Conservation (phyloP, 139 green algal genomes). For the Chlorella sp. region DNA sequence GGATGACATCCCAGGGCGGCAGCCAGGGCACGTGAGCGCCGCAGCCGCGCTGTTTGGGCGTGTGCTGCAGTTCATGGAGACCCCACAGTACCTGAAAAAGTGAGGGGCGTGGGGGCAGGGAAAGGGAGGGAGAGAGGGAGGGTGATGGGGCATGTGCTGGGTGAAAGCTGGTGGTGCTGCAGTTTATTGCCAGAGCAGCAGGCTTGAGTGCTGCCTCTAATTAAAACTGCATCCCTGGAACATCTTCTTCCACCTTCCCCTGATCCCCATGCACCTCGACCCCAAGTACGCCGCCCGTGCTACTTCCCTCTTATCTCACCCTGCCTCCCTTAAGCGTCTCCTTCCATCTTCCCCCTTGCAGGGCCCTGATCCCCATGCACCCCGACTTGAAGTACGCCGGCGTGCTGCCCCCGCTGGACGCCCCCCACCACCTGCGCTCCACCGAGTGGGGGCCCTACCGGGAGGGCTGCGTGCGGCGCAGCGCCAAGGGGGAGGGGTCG, state of each 20-base stretch:
- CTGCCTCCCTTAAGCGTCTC: background rate
- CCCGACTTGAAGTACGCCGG: constrained; percentile 67
- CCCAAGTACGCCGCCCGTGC: background rate
- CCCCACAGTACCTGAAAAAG: constrained; percentile 87
- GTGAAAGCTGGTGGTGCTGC: background rate
- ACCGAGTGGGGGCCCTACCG: constrained; percentile 86
- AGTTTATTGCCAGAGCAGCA: too few species aligned
- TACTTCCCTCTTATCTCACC: background rate
- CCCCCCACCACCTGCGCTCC: constrained; percentile 86
- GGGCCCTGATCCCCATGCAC: constrained; percentile 73
- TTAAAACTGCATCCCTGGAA: too few species aligned
- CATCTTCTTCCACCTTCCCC: too few species aligned
- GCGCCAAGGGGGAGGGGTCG: constrained; percentile 43
- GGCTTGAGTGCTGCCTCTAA: too few species aligned
- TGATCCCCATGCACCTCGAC: background rate
- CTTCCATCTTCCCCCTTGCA: background rate
- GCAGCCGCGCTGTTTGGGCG: constrained; percentile 79
- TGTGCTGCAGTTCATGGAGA: constrained; percentile 89
- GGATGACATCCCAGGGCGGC: constrained; percentile 57
- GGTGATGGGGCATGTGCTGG: too few species aligned
- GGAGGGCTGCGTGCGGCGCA: constrained; percentile 79
- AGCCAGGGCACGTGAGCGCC: constrained; percentile 39
- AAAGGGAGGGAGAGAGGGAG: too few species aligned
- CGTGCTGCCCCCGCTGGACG: constrained; percentile 81
- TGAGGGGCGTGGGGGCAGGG: background rate